These are phyloP conservation scores for Rhodotorula babjevae DNA, from an alignment of 768 basidiomycete species.

Conservation along the genomic window DNA sequence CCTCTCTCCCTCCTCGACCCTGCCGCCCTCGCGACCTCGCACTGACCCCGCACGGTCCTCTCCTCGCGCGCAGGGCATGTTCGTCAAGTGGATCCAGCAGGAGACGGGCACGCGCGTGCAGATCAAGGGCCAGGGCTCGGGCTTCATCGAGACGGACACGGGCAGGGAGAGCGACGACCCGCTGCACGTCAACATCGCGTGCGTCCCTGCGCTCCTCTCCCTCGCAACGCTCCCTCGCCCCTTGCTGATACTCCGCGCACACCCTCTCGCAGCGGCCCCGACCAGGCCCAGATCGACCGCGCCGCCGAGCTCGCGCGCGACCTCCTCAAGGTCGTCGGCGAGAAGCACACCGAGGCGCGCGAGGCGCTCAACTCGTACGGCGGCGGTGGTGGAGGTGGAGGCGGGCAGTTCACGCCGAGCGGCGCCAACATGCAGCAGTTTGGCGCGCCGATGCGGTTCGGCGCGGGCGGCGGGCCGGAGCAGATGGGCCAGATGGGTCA, in stretches of 20 bases:
- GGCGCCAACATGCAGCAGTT: constrained; percentile 1
- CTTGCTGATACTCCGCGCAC: not conserved
- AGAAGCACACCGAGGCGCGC: constrained; percentile 79
- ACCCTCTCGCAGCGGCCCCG: constrained; percentile 76
- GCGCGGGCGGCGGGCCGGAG: not conserved
- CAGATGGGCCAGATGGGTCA: not conserved
- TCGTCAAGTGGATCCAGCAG: constrained; percentile 96
- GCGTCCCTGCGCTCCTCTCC: constrained; percentile 44
- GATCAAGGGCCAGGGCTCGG: constrained; percentile 90
- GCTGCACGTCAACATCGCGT: constrained; percentile 89
- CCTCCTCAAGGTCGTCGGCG: constrained; percentile 76
- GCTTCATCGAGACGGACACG: constrained; percentile 88
- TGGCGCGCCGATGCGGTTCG: constrained; percentile 20
- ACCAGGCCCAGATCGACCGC: constrained; percentile 75
- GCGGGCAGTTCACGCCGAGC: constrained; percentile 2
- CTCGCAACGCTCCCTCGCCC: not conserved
- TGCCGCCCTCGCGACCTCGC: too few species aligned
- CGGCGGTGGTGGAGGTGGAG: not conserved
- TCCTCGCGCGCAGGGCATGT: constrained; percentile 66
- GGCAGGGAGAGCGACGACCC: constrained; percentile 82
- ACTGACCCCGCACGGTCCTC: not conserved
- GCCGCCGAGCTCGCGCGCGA: constrained; percentile 86
- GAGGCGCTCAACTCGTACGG: constrained; percentile 36
- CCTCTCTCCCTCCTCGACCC: not conserved
- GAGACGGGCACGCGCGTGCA: constrained; percentile 95